Conservation (phyloP, 495 filamentous ascomycete species). For the Cudoniella acicularis region DNA sequence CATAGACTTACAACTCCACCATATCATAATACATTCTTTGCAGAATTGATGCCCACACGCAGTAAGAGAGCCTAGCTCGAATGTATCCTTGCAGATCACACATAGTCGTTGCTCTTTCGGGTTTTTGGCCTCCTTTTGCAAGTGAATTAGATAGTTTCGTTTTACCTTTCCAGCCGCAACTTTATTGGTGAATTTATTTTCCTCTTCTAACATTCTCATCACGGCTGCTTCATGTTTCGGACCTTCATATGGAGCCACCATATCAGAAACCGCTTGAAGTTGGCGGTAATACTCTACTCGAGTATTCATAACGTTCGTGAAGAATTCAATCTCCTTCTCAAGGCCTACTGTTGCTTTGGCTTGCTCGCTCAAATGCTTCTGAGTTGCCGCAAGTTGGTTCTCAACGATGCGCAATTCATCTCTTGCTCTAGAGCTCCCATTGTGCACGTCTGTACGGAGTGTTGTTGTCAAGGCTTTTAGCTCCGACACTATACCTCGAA, state of each 20-base stretch:
- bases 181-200: conserved; percentile 47
- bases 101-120: conserved; percentile 62
- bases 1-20: conserved; percentile 51
- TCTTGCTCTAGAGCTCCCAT: conserved; percentile 57
- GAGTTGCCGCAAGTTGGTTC: conserved; percentile 48
- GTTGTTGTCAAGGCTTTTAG: conserved; percentile 59
- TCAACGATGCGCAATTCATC: conserved; percentile 58
- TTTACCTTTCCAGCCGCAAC: conserved; percentile 63
- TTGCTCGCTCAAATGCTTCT: conserved; percentile 60
- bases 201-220: conserved; percentile 34
- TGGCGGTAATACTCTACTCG: conserved; percentile 86
- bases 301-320: conserved; percentile 73
- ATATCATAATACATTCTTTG: conserved; percentile 73
- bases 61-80: conserved; percentile 79
- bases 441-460: conserved; percentile 57
- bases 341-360: conserved; percentile 56
- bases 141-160: conserved; percentile 63
- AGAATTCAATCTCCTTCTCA: conserved; percentile 71
- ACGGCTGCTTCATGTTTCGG: conserved; percentile 10
- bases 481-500: conserved; percentile 66
- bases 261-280: conserved; percentile 84
- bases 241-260: conserved; percentile 64
- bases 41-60: conserved; percentile 90
- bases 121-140: conserved; percentile 43
- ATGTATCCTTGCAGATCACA: conserved; percentile 71